Evolutionary conservation across 2,329 filamentous ascomycete genomes (phyloP).

Genomic region (Trichoderma afroharzianum): DNA sequence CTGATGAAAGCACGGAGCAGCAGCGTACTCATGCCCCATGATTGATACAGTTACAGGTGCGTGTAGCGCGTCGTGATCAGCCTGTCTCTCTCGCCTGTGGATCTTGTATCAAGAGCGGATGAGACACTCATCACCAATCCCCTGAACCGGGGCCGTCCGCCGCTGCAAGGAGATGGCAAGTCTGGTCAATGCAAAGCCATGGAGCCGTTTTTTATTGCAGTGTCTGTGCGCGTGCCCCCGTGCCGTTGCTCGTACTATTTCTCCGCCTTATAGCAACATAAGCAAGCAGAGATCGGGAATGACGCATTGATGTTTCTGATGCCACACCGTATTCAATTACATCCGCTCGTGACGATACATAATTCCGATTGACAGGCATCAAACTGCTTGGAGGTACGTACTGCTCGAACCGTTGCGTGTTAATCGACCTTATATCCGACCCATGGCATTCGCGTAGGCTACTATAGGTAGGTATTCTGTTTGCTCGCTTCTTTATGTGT

Average conservation of each 20-base stretch:
- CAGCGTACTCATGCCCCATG: not conserved
- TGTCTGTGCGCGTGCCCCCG: not conserved
- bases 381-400: not conserved
- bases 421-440: not conserved
- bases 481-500: not conserved
- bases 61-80: not conserved
- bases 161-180: not conserved
- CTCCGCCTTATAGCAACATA: not conserved
- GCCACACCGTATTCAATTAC: not conserved
- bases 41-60: not conserved
- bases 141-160: constrained; percentile 5
- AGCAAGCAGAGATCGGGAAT: not conserved
- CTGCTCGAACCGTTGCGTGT: not conserved
- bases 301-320: not conserved
- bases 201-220: not conserved
- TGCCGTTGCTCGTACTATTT: not conserved
- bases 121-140: not conserved
- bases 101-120: not conserved
- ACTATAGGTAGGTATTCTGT: not conserved
- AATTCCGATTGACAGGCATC: not conserved
- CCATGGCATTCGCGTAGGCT: not conserved
- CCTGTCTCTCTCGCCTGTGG: not conserved
- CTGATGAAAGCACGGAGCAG: not conserved
- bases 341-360: not conserved
- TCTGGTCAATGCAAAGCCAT: not conserved